phyloP scores from a whole-genome alignment of 345 rosid genomes.

The Brassica juncea region DNA sequence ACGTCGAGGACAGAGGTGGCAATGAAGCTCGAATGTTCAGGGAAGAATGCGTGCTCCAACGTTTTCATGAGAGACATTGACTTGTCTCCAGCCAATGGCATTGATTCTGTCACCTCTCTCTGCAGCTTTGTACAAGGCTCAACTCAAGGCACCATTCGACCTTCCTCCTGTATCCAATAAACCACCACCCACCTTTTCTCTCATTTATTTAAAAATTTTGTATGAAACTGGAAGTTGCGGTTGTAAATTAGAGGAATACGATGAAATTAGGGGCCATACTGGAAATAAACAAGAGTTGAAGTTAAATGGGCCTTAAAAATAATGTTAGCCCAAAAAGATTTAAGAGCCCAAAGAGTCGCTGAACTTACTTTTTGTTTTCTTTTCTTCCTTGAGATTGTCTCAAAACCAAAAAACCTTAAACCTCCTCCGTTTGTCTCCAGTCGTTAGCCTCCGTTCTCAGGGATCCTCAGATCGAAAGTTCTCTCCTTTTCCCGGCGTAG shows the following conservation, averaged over 20 bases:
- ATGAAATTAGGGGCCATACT: neutral
- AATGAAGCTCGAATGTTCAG: conserved; percentile 27
- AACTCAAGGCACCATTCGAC: conserved; percentile 17
- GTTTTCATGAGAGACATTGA: conserved; percentile 33
- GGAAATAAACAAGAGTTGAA: neutral
- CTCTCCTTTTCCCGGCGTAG: conserved; percentile 19
- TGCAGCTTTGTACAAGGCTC: conserved; percentile 31
- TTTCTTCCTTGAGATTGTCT: neutral
- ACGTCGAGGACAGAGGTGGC: conserved; percentile 39
- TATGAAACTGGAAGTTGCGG: neutral
- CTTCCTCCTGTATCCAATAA: neutral
- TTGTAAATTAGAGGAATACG: neutral
- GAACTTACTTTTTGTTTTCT: neutral
- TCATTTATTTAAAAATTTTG: neutral
- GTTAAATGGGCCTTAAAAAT: conserved; percentile 11
- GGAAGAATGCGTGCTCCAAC: conserved; percentile 32
- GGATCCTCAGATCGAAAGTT: conserved; percentile 27
- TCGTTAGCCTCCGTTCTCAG: conserved; percentile 34
- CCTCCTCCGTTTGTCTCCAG: conserved; percentile 31
- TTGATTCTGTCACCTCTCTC: conserved; percentile 29
- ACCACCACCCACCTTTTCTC: neutral
- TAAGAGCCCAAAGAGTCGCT: conserved; percentile 5
- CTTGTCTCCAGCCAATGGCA: conserved; percentile 11
- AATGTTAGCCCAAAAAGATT: neutral
- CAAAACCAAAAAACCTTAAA: conserved; percentile 35